Evolutionary conservation across 2,329 filamentous ascomycete genomes (phyloP).

Genomic region (Phyllachora maydis): DNA sequence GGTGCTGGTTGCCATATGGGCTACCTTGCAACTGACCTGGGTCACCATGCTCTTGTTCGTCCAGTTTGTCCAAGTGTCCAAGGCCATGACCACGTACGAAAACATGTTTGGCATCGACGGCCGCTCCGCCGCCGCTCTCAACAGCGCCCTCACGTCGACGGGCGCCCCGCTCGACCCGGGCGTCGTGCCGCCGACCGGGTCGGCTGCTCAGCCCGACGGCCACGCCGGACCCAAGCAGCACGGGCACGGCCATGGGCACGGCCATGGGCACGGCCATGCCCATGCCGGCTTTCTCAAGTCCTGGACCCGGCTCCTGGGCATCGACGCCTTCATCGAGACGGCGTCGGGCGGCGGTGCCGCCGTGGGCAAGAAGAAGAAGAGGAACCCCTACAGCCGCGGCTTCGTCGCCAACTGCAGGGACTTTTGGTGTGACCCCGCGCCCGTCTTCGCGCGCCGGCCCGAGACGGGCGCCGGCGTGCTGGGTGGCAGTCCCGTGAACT

Average conservation of each 20-base stretch:
- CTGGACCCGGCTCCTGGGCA: slow-evolving; percentile 68
- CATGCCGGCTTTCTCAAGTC: slow-evolving; percentile 50
- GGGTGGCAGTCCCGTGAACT: slow-evolving; percentile 65
- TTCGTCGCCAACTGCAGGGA: slow-evolving; percentile 80
- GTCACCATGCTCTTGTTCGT: slow-evolving; percentile 93
- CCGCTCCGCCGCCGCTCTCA: slow-evolving; percentile 29
- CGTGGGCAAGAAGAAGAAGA: slow-evolving; percentile 28
- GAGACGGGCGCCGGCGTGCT: slow-evolving; percentile 58
- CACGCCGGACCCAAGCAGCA: slow-evolving; percentile 10
- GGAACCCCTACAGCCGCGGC: slow-evolving; percentile 74
- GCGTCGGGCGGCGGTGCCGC: slow-evolving; percentile 52
- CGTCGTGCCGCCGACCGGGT: slow-evolving; percentile 35
- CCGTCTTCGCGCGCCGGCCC: slow-evolving; percentile 55
- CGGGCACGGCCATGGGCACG: slow-evolving; percentile 16
- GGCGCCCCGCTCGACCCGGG: slow-evolving; percentile 48
- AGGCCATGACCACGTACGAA: slow-evolving; percentile 90
- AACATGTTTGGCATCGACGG: slow-evolving; percentile 73
- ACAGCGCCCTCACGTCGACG: slow-evolving; percentile 60
- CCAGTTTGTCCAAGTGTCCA: slow-evolving; percentile 78
- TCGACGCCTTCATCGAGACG: slow-evolving; percentile 87
- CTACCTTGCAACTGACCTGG: slow-evolving; percentile 72
- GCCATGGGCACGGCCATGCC: slow-evolving; percentile 16
- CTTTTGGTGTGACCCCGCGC: slow-evolving; percentile 85
- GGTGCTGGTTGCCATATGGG: slow-evolving; percentile 62
- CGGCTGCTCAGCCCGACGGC: slow-evolving; percentile 19